Conservation (phyloP, 441 rosid species). For the Pelargonium australe region DNA sequence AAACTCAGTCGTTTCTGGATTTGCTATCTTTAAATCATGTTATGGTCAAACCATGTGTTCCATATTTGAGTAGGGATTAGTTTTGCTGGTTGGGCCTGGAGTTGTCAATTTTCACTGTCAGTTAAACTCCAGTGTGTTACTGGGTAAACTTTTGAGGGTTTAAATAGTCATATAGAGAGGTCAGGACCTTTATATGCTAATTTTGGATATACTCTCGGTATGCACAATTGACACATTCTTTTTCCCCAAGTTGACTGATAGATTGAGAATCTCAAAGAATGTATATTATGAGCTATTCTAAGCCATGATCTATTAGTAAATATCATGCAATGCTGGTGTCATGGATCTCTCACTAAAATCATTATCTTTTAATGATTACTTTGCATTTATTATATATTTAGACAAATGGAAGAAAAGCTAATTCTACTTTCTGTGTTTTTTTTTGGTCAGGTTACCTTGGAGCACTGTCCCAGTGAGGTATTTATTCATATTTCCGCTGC, state of each 20-base stretch:
- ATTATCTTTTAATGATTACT: background rate
- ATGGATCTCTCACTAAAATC: background rate
- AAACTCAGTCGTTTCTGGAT: conserved; percentile 7
- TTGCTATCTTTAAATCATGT: conserved; percentile 6
- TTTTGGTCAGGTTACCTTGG: conserved; percentile 68
- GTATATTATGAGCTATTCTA: background rate
- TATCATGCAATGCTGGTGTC: background rate
- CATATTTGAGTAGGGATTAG: background rate
- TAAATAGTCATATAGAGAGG: no score
- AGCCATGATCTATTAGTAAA: background rate
- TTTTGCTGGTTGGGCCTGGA: no score
- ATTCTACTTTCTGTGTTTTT: background rate
- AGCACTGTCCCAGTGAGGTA: conserved; percentile 68
- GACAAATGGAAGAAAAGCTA: background rate
- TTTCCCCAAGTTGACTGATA: no score
- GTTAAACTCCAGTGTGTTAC: background rate
- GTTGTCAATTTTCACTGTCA: background rate
- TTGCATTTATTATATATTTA: background rate
- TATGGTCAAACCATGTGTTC: background rate
- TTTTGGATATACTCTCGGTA: no score
- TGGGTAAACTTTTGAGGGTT: no score
- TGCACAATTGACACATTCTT: no score
- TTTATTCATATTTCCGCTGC: conserved; percentile 76
- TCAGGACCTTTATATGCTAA: no score
- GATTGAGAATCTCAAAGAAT: background rate